Base-by-base conservation (phyloP, 2,329 filamentous ascomycete species). In the Chaetomium strumarium region DNA sequence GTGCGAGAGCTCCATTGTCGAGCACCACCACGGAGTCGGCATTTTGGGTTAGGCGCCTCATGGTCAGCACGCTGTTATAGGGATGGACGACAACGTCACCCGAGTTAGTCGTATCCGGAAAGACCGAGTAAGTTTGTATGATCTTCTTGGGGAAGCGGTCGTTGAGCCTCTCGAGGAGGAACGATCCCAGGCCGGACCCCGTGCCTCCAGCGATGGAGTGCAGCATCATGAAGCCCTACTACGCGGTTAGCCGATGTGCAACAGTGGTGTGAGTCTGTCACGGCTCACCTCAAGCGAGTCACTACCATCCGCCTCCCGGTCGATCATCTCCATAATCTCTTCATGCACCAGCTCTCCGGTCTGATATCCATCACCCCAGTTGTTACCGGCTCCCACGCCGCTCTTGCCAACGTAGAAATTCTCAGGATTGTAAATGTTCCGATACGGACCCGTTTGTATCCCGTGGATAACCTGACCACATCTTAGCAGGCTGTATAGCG, bases 271-370 rank as follows among this genome's bases (percentile, higher is more conserved):
- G 31, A 19, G 3, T 3, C n/a, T 19, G 12, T 10, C 5, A 20
- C 12, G n/a, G 42, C 68, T 36, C 68, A 87, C 86, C 76, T 99
- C 93, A 4, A 99, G 78, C 48, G 91, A 96, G 70, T 99, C 93
- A 68, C 92, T 97, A 31, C 95, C 95, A 70, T 99, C 93, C 14
- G 95, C 93, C 69, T 99, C 93, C 55, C 93, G 86, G 67, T 99
- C 93, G 65, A 99, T 96, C 90, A 99, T 99, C 69, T 99, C 95
- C 79, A 99, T 89, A 51, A 99, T 90, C 68, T 99, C 93, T 70
- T 99, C 93, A 63, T 92, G 90, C 17, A 99, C 90, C 41, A 80
- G 78, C 69, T 96, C 91, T 61, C 91, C 93, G 49, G 89, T 91
- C 60, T 93, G 85, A 72, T 99, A 99, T 43, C 93, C 93, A 65